Evolutionary conservation across 306 rosid species (phyloP), one percentile per base, ranked within the genome.

Genomic region (Ceratonia siliqua): DNA sequence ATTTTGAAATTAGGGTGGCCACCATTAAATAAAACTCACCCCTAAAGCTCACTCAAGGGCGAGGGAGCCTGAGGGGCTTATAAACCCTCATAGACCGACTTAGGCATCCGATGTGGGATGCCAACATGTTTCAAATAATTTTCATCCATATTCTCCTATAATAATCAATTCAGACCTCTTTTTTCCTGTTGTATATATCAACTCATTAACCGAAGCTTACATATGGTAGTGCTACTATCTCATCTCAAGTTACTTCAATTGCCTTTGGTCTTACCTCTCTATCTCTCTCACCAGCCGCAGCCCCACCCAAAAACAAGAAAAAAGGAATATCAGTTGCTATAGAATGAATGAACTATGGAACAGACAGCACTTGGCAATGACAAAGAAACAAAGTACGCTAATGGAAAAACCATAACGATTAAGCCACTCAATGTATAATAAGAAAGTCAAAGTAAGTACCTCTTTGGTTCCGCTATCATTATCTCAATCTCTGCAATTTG

Each of bases 391-490:
- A 55, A 24, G 8, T 42, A 69, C 20, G 49, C 69, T 13, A 46
- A 41, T 63, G 21, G 55, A 33, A 63, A 54, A 1, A 33, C 2
- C 21, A 15, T 55, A 73, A 62, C 63, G 64, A 49, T 52, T 68
- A 54, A 71, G 25, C 21, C 39, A 75, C 72, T 39, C 54, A 73
- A 57, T 69, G 78, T 11, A 61, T 39, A 28, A 67, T 61, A 61
- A 62, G 61, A 50, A 83, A 59, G 56, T 48, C 13, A 70, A 67
- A 69, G 74, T 39, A 33, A 42, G 56, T 89, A 91, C 98, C 97
- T 87, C 58, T 83, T 85, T 46, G 73, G 80, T 85, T 91, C 97
- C 80, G 97, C 98, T 46, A 94, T 90, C 98, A 94, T 91, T 76
- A 94, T 89, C 77, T 94, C 98, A 70, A 94, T 61, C 84, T 94